These are phyloP conservation scores for Thoreauomyces humboldtii DNA, from an alignment of 192 early-diverging fungal species.

Conservation along the genomic window DNA sequence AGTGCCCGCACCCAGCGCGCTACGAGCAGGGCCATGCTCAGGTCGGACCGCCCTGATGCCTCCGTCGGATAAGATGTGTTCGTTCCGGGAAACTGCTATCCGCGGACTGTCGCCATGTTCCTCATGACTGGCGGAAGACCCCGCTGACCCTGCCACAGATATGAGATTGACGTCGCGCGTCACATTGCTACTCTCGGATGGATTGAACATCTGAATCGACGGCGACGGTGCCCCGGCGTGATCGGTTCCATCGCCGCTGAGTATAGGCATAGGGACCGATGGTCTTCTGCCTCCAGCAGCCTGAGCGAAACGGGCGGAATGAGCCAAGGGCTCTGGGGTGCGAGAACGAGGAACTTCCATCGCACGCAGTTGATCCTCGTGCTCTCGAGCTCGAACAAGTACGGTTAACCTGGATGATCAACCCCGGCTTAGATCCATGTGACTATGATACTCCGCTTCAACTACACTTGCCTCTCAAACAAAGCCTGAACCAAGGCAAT, in stretches of 20 bases:
- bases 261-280: too few species aligned
- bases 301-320: too few species aligned
- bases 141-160: constrained; percentile 8
- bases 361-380: constrained; percentile 3
- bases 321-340: too few species aligned
- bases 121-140: background rate
- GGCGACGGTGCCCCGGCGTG: background rate
- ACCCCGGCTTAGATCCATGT: too few species aligned
- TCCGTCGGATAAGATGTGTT: constrained; percentile 16
- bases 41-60: constrained; percentile 15
- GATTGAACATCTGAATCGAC: constrained; percentile 9
- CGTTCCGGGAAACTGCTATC: constrained; percentile 3
- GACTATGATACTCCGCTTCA: too few species aligned
- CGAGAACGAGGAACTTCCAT: background rate
- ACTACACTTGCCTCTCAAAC: constrained; percentile 57
- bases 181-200: too few species aligned
- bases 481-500: constrained; percentile 68
- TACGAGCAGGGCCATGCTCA: constrained; percentile 7
- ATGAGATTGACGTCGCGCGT: constrained; percentile 15
- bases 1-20: too few species aligned
- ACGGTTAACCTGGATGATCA: constrained; percentile 7
- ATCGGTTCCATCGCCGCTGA: too few species aligned
- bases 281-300: too few species aligned
- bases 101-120: background rate
- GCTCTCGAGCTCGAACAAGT: constrained; percentile 19